Evolutionary conservation across 306 rosid species (phyloP), one percentile per base, ranked within the genome.

Genomic region (Citrullus mucosospermus): DNA sequence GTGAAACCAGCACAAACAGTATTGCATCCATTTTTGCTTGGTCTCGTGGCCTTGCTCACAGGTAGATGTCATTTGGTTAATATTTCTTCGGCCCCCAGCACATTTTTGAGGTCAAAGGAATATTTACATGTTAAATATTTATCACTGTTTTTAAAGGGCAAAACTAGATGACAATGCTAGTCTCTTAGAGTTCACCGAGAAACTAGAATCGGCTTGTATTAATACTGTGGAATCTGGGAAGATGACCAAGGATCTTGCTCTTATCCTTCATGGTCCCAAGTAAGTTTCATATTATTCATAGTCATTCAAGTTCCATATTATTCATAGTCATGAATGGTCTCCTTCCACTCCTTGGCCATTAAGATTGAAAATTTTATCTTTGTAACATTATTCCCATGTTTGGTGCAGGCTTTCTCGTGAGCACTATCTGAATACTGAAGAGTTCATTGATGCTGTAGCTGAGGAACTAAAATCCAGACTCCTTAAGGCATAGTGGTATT

Each of bases 171-270:
- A 80, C 82, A 92, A 95, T 84, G 87, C 79, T 44, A 91, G 83
- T 80, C 81, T 95, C 80, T 78, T 84, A 84, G 90, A 85, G 77
- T 95, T 91, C 54, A 88, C 96, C 1, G 81, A 84, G 88, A 95
- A 95, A 77, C 89, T 95, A 53, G 97, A 95, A 86, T 87, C 86
- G 70, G 96, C 98, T 81, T 92, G 98, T 85, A 55, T 95, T 76
- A 86, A 88, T 82, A 85, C 88, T 8, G 98, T 95, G 80, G 98
- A 95, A 85, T 62, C 87, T 22, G 97, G 97, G 80, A 95, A 91
- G 86, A 95, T 95, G 98, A 95, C 98, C 81, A 95, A 95, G 91
- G 97, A 95, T 91, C 98, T 95, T 67, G 98, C 98, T 0, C 90
- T 92, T 81, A 90, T 95, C 82, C 82, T 85, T 86, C 96, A 95